These are phyloP conservation scores for Pleurotus eryngii DNA, from an alignment of 768 basidiomycete genomes.

Conservation along the genomic window DNA sequence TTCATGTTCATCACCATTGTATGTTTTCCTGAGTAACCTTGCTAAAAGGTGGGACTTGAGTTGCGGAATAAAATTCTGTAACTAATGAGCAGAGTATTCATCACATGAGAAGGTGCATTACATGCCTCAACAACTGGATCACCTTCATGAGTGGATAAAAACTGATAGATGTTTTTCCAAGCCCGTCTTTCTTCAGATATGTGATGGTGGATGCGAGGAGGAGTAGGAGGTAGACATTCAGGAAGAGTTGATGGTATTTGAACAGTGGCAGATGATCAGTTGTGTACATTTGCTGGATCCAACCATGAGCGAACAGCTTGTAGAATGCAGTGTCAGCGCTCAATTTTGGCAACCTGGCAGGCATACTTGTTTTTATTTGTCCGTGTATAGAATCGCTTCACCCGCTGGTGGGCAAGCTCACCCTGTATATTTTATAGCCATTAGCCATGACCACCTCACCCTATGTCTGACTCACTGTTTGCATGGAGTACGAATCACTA, in stretches of 20 bases:
- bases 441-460: not conserved
- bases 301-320: not conserved
- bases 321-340: conserved; percentile 11
- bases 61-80: conserved; percentile 22
- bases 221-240: conserved; percentile 4
- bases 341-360: conserved; percentile 19
- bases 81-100: too few species aligned
- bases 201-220: conserved; percentile 14
- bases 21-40: conserved; percentile 15
- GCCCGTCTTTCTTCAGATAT: conserved; percentile 13
- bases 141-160: conserved; percentile 5
- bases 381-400: conserved; percentile 30
- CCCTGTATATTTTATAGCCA: conserved; percentile 21
- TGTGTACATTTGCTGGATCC: conserved; percentile 13
- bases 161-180: conserved; percentile 11
- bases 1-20: conserved; percentile 14
- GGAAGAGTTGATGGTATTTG: not conserved
- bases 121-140: conserved; percentile 17
- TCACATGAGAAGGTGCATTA: not conserved
- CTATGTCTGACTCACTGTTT: conserved; percentile 18
- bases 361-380: conserved; percentile 30
- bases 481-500: conserved; percentile 27
- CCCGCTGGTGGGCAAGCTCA: conserved; percentile 32
- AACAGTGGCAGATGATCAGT: not conserved
- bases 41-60: conserved; percentile 27